phyloP scores from a whole-genome alignment of 2,329 filamentous ascomycete species.

The Sporothrix globosa region DNA sequence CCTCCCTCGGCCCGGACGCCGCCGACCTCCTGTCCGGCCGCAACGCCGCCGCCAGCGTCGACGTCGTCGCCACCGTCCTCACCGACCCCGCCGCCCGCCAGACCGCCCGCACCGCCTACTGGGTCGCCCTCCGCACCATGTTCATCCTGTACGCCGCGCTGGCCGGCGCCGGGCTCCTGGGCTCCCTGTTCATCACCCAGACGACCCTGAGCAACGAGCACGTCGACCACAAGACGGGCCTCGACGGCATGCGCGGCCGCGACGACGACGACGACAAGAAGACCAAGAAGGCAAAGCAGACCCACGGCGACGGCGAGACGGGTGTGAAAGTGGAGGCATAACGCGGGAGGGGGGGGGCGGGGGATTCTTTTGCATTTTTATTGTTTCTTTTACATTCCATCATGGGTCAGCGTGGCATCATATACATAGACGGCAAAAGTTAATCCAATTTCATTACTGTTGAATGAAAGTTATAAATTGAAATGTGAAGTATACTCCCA shows the following conservation, averaged over 20 bases:
- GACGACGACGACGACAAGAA: conserved; percentile 38
- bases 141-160: conserved; percentile 60
- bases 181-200: conserved; percentile 54
- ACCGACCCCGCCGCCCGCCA: conserved; percentile 53
- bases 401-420: conserved; percentile 17
- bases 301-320: not conserved
- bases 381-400: not conserved
- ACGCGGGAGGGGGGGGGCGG: not conserved
- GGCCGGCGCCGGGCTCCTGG: conserved; percentile 51
- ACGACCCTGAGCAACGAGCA: conserved; percentile 59
- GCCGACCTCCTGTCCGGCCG: conserved; percentile 60
- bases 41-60: conserved; percentile 63
- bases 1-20: conserved; percentile 45
- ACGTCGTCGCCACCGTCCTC: conserved; percentile 57
- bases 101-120: conserved; percentile 36
- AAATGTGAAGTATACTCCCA: too few species aligned
- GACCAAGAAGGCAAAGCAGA: conserved; percentile 34
- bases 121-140: conserved; percentile 47
- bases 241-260: conserved; percentile 47
- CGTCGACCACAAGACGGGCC: conserved; percentile 61
- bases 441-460: not conserved
- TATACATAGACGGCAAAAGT: not conserved
- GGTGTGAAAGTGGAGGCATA: conserved; percentile 2
- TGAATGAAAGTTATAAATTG: too few species aligned
- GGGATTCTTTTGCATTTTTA: not conserved